A percentile compares a stretch with the other conserved stretches of the same genome.
Conservation (phyloP, 441 rosid species). For the Jatropha podagrica region DNA sequence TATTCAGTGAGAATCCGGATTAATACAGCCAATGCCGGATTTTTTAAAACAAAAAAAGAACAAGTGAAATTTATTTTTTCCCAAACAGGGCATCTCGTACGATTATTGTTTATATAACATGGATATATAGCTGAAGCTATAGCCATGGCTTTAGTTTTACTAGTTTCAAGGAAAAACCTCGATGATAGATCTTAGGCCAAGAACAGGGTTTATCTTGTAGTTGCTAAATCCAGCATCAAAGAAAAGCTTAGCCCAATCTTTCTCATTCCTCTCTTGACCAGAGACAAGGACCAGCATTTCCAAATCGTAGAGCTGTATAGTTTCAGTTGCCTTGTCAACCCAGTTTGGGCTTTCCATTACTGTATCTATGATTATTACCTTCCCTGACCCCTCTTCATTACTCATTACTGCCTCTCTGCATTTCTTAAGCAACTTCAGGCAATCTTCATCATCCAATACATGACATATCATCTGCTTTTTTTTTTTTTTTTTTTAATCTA, state of each 20-base stretch:
- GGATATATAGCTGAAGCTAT: no score
- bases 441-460: slow-evolving; percentile 20
- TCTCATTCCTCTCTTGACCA: slow-evolving; percentile 24
- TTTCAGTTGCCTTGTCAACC: slow-evolving; percentile 1
- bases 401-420: slow-evolving; percentile 15
- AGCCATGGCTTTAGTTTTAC: no score
- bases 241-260: slow-evolving; percentile 33
- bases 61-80: no score
- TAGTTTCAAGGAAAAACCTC: slow-evolving; percentile 28
- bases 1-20: no score
- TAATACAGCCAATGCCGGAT: no score
- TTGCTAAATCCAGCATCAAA: slow-evolving; percentile 19
- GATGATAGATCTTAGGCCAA: slow-evolving; percentile 29
- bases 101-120: no score
- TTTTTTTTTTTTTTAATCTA: no score
- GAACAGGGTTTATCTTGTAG: slow-evolving; percentile 21
- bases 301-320: slow-evolving; percentile 21
- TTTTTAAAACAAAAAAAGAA: no score
- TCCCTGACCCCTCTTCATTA: slow-evolving; percentile 5
- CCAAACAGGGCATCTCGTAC: no score
- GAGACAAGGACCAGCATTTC: neutral
- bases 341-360: neutral
- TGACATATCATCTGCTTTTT: slow-evolving; percentile 22
- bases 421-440: slow-evolving; percentile 13
- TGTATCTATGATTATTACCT: slow-evolving; percentile 27